These are phyloP conservation scores for Hypoxylon sp. DNA, from an alignment of 2,329 filamentous ascomycete genomes.

Conservation along the genomic window DNA sequence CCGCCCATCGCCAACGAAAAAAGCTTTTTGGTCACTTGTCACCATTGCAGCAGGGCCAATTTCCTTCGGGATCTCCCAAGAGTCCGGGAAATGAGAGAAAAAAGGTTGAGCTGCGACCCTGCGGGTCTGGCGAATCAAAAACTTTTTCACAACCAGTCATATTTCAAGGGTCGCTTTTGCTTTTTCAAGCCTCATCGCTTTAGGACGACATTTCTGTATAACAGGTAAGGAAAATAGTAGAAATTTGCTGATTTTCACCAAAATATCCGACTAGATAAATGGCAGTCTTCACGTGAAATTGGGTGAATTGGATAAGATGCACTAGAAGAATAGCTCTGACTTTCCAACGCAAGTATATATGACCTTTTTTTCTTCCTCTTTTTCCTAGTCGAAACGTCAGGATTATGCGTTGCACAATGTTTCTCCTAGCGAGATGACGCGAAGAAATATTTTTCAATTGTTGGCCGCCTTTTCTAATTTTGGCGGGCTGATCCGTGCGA, in stretches of 20 bases:
- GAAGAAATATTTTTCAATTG: conserved; percentile 1
- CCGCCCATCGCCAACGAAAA: conserved; percentile 13
- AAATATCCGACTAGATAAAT: no score
- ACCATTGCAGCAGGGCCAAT: conserved; percentile 19
- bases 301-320: neutral
- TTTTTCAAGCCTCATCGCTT: conserved; percentile 32
- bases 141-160: conserved; percentile 23
- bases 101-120: conserved; percentile 10
- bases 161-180: conserved; percentile 6
- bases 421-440: conserved; percentile 15
- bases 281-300: neutral
- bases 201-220: conserved; percentile 8
- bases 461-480: conserved; percentile 4
- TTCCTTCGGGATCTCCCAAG: conserved; percentile 29
- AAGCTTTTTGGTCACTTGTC: neutral
- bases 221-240: neutral
- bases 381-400: neutral
- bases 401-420: neutral
- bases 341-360: neutral
- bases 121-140: conserved; percentile 23
- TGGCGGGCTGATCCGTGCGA: conserved; percentile 2
- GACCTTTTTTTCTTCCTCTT: no score
- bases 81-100: conserved; percentile 24
- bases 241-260: no score
- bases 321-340: neutral